These are phyloP conservation scores for Exophiala sp. DNA, from an alignment of 2,329 filamentous ascomycete species.

Conservation along the genomic window DNA sequence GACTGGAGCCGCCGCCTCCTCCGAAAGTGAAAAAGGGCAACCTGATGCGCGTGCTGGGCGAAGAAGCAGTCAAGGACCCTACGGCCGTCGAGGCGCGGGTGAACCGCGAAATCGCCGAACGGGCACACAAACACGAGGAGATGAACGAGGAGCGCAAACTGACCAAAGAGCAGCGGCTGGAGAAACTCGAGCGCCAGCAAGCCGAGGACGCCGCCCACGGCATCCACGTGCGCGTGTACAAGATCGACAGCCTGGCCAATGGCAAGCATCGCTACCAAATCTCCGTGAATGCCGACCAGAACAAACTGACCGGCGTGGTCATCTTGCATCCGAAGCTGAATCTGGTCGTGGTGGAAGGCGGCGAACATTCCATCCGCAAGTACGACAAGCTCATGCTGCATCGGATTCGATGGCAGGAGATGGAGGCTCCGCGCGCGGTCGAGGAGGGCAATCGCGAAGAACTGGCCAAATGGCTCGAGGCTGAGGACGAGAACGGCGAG, in stretches of 20 bases:
- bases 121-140: conserved; percentile 68
- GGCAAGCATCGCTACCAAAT: conserved; percentile 93
- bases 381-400: conserved; percentile 93
- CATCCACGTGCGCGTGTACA: conserved; percentile 80
- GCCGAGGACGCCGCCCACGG: conserved; percentile 82
- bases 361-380: conserved; percentile 70
- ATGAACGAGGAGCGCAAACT: conserved; percentile 80
- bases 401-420: conserved; percentile 93
- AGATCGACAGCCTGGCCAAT: conserved; percentile 81
- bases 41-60: conserved; percentile 91
- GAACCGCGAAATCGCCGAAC: conserved; percentile 84
- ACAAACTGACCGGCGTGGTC: conserved; percentile 80
- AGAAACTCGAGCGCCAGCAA: conserved; percentile 77
- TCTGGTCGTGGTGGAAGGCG: conserved; percentile 86
- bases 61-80: conserved; percentile 89
- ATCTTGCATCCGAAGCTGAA: conserved; percentile 86
- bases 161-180: conserved; percentile 76
- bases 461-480: conserved; percentile 66
- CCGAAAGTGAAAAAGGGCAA: conserved; percentile 98
- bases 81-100: conserved; percentile 94
- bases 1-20: conserved; percentile 79
- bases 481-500: conserved; percentile 67
- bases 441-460: conserved; percentile 55
- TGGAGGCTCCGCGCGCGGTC: conserved; percentile 59
- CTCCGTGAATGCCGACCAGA: conserved; percentile 83